Base-by-base conservation (phyloP, 495 filamentous ascomycete genomes). In the Sordaria brevicollis region DNA sequence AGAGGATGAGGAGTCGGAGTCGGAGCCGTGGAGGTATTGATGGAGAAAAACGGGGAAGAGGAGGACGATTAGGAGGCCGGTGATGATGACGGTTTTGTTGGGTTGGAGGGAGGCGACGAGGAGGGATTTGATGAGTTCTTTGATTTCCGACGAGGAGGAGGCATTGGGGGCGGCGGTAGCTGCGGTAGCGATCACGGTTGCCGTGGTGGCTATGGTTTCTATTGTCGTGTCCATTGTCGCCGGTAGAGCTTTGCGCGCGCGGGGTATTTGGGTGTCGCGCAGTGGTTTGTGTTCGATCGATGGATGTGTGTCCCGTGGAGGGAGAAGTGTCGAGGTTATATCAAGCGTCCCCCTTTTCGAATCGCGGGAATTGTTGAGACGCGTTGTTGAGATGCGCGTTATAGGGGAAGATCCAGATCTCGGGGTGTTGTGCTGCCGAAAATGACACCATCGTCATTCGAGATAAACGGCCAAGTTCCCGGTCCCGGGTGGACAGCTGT, bases 11-110 rank as follows among this genome's bases (percentile, higher is more conserved):
- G 92, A 92, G 25, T 13, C 49, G 13, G 49, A 62, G 0, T 62
- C 49, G 25, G 29, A 2, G 25, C 49, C 49, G 25, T 62, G 49
- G 76, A 97, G 87, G 73, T 91, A 76, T 65, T 87, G 75, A 83
- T 98, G 95, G 35, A 97, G 83, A 70, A 96, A 72, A 34, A 96
- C 75, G 17, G 95, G 96, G 15, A 92, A 77, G 17, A 90, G 79
- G 68, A 97, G 80, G 43, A 90, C 89, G 70, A 96, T 81, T 33
- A 93, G 65, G 13, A 90, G 73, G 6, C 92, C 89, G 75, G 93
- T 77, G 57, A 86, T 75, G 67, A 97, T 83, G 62, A 87, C 83
- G 43, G 84, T 74, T 0, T 79, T 70, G 10, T 86, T 86, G 1
- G 88, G 87, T 31, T 77, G 83, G 67, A 89, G 75, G 39, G 84